Evolutionary conservation across 495 filamentous ascomycete genomes (phyloP).

Genomic region (Penicillium manginii): DNA sequence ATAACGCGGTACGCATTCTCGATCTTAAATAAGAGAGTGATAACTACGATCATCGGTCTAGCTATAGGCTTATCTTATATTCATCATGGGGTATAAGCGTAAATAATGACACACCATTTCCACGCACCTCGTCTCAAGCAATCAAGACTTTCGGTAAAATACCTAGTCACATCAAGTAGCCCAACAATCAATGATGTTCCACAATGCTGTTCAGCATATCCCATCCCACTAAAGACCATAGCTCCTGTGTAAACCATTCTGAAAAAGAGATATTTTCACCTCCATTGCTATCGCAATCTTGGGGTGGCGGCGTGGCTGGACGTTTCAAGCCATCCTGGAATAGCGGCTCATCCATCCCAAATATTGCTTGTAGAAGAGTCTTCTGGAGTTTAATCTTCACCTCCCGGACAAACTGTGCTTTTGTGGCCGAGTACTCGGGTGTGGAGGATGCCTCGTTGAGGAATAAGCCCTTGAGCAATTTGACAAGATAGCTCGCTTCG

Average conservation of each 20-base stretch:
- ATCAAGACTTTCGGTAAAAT: not conserved
- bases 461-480: slow-evolving; percentile 41
- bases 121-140: not conserved
- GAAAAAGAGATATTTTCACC: slow-evolving; percentile 21
- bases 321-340: slow-evolving; percentile 31
- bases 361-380: slow-evolving; percentile 46
- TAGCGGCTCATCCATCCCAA: slow-evolving; percentile 34
- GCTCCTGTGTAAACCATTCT: slow-evolving; percentile 51
- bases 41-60: not conserved
- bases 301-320: slow-evolving; percentile 27
- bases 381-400: slow-evolving; percentile 41
- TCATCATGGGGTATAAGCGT: not conserved
- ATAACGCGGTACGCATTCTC: slow-evolving; percentile 70
- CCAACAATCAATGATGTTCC: not conserved
- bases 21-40: slow-evolving; percentile 45
- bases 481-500: slow-evolving; percentile 42
- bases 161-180: not conserved
- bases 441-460: slow-evolving; percentile 6
- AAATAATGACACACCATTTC: not conserved
- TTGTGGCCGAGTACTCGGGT: not conserved
- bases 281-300: slow-evolving; percentile 10
- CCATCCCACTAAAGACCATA: slow-evolving; percentile 58
- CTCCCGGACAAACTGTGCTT: slow-evolving; percentile 21
- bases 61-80: not conserved
- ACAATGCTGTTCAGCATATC: slow-evolving; percentile 33